Percentiles rank a stretch among this genome's conserved stretches.
These are phyloP conservation scores for Hypoxylon crocopeplum DNA, from an alignment of 495 filamentous ascomycete genomes.

Conservation along the genomic window DNA sequence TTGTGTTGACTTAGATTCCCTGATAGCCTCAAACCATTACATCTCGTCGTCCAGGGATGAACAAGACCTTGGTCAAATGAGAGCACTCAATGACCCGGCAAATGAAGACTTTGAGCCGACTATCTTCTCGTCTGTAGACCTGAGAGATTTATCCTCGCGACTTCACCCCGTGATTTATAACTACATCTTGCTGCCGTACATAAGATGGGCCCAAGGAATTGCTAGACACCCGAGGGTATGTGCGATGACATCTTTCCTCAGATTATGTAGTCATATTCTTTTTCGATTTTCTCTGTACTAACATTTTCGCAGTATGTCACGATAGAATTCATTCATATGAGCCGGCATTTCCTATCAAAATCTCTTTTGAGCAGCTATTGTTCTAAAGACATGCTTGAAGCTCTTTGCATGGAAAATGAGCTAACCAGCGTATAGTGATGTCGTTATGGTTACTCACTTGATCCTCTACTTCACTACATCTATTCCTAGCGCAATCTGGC, in stretches of 20 bases:
- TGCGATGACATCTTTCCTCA: neutral
- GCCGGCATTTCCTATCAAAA: neutral
- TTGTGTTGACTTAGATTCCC: conserved; percentile 22
- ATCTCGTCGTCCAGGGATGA: conserved; percentile 26
- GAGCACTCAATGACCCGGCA: conserved; percentile 59
- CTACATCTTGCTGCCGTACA: conserved; percentile 63
- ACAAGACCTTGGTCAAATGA: conserved; percentile 49
- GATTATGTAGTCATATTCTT: no score
- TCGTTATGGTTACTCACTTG: conserved; percentile 80
- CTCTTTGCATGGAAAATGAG: neutral
- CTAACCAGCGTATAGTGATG: conserved; percentile 57
- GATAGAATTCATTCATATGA: neutral
- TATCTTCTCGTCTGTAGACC: conserved; percentile 48
- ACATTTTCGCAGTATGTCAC: conserved; percentile 21
- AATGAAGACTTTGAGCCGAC: conserved; percentile 46
- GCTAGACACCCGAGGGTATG: conserved; percentile 56
- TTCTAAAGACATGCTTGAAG: neutral
- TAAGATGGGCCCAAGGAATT: conserved; percentile 57
- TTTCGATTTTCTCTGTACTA: no score
- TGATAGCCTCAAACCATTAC: conserved; percentile 11
- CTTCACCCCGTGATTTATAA: conserved; percentile 46
- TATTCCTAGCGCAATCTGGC: conserved; percentile 67
- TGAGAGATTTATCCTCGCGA: conserved; percentile 37
- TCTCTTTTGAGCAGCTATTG: neutral
- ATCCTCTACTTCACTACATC: conserved; percentile 72